Percentiles rank a stretch among this genome's conserved stretches.
Conservation (phyloP, 108 stramenopile genomes). For the Skeletonema marinoi region DNA sequence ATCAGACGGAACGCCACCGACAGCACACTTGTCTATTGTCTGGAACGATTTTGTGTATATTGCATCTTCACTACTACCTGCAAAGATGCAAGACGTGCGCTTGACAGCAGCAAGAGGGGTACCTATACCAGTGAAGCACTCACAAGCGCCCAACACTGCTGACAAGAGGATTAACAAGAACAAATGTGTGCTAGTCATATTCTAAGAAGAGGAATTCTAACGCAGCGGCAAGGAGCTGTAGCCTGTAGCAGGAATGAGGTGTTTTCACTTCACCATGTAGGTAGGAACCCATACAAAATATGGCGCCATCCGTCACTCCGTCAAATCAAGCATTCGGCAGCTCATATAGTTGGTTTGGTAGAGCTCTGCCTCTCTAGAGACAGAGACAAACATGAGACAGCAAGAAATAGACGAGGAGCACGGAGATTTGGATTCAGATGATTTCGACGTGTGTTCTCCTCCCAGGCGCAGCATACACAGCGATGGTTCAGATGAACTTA, state of each 20-base stretch:
- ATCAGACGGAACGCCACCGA: constrained; percentile 35
- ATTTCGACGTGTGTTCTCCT: not conserved
- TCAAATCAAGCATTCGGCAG: too few species aligned
- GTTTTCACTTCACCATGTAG: too few species aligned
- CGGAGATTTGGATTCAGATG: not conserved
- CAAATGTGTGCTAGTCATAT: not conserved
- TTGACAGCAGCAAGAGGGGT: not conserved
- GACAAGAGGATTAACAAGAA: not conserved
- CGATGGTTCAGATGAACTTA: not conserved
- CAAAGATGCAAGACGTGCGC: not conserved
- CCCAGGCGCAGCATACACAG: not conserved
- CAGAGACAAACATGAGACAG: not conserved
- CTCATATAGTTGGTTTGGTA: too few species aligned
- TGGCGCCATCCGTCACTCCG: too few species aligned
- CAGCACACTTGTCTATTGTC: constrained; percentile 54
- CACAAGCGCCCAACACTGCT: not conserved
- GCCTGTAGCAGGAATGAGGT: too few species aligned
- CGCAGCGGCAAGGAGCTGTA: too few species aligned
- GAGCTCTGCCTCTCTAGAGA: too few species aligned
- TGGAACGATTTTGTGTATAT: constrained; percentile 47
- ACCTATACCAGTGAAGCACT: not conserved
- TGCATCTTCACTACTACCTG: constrained; percentile 3
- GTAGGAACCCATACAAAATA: too few species aligned
- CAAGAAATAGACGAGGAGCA: not conserved
- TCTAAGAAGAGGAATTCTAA: not conserved